Evolutionary conservation across 371 early-diverging fungal genomes (phyloP), one percentile per base, ranked within the genome.

Genomic region (Apophysomyces ossiformis): DNA sequence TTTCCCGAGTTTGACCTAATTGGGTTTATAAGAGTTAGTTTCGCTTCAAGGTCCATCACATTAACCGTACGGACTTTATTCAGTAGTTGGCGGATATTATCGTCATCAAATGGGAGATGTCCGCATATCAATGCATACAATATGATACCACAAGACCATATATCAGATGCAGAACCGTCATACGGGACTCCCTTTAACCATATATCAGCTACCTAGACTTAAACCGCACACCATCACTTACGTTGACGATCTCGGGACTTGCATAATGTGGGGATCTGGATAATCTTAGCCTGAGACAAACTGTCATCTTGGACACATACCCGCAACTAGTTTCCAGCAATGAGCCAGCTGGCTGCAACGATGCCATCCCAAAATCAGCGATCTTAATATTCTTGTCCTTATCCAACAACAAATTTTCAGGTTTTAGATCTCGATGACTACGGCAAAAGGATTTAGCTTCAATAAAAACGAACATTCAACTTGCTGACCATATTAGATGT

Each of bases 361-460:
- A 90, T 0, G 93, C 94, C 92, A 93, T 92, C n/a, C 93, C 93
- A 78, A 93, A 94, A 68, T 94, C 93, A 37, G 92, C 93, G 69
- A 92, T 89, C 67, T 94, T 95, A 36, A 89, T 91, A 67, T 81
- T 87, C 39, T 88, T 89, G 43, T 87, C 83, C 65, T 66, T 66
- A 76, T 97, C 96, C 16, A 99, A 81, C 62, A 99, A 82, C 54
- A 99, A 82, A 77, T 99, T 99, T 67, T 91, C 92, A 74, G 98
- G 97, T 72, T 99, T 99, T 16, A 99, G 80, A 78, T 99, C 99
- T 60, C 99, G 92, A 80, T 99, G 99, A 64, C 97, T 94, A 60
- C 32, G 44, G 11, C 43, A 58, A 36, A 37, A 58, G 56, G 8
- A 36, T 35, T 8, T 56, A 54, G 38, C 13, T 16, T 21, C 5